Evolutionary conservation across 208 protist species (phyloP), one percentile per base, ranked within the genome.

Genomic region (Crithidia thermophila): DNA sequence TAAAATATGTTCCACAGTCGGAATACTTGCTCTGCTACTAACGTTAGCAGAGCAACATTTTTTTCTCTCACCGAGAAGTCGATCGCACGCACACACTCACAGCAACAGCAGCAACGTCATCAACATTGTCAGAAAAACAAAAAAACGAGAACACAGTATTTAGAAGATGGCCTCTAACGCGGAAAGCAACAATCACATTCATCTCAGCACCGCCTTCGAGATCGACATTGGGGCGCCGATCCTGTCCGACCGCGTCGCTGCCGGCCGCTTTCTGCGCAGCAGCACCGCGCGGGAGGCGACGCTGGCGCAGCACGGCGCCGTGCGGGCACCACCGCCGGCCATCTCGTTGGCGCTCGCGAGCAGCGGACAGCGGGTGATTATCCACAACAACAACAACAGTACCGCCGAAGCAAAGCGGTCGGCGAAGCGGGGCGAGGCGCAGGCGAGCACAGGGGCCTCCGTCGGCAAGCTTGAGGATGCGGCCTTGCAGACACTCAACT

Each of bases 381-480:
- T 97, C 3, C 94, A 98, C 83, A 96, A 87, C 69, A 93, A 93
- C 72, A 86, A 92, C 71, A 83, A 55, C 58, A 61, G 68, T 27
- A 60, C 40, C 10, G 67, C 56, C 4, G 67, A 65, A 40, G 76
- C 77, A 4, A 75, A 80, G 49, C 56, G 61, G 10, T 85, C 74
- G 18, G 75, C 71, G 4, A 81, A 79, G 68, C 77, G 64, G 5
- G 79, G 82, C 3, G 79, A 75, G 55, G 50, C 60, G n/a, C 42
- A 47, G 14, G 63, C 50, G n/a, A 63, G 50, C 36, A 40, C 49
- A 3, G 60, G 52, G 11, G 66, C 33, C 16, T 45, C 63, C 28
- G 23, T 58, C 10, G 46, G 39, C 0, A 37, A 60, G 11, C 20
- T 49, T 1, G 75, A 78, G 6, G 82, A 67, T 62, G 57, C 72